These are phyloP conservation scores for Phytophthora sojae DNA, from an alignment of 352 stramenopile genomes.

Conservation along the genomic window DNA sequence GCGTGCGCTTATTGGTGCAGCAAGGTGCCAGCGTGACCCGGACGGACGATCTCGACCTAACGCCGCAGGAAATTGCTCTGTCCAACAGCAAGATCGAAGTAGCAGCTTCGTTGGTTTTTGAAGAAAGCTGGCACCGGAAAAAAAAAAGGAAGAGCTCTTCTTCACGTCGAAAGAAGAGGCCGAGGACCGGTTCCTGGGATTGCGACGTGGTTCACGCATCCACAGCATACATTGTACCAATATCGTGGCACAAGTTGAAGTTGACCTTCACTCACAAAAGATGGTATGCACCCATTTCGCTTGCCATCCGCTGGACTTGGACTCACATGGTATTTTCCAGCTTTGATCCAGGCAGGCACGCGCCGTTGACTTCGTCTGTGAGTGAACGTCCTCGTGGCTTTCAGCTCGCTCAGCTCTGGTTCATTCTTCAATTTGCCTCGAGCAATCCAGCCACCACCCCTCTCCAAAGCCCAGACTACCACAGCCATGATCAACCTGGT, in stretches of 20 bases:
- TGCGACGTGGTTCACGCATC: no score
- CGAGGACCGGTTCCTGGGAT: no score
- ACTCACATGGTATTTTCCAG: slow-evolving; percentile 5
- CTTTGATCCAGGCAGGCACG: not conserved
- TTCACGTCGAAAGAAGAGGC: no score
- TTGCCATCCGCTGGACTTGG: not conserved
- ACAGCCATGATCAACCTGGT: slow-evolving; percentile 68
- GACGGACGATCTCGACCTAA: no score
- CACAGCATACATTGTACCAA: not conserved
- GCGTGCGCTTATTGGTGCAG: no score
- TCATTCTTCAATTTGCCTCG: slow-evolving; percentile 32
- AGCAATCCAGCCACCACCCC: not conserved
- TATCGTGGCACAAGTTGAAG: slow-evolving; percentile 31
- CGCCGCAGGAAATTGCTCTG: no score
- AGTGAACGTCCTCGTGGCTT: slow-evolving; percentile 21
- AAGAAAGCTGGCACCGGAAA: no score
- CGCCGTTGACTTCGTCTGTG: slow-evolving; percentile 3
- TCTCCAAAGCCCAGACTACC: not conserved
- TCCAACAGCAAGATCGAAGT: no score
- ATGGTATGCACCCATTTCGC: slow-evolving; percentile 10
- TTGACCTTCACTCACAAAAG: slow-evolving; percentile 34
- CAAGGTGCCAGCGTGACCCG: no score
- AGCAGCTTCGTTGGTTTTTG: no score
- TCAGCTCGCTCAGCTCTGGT: not conserved
- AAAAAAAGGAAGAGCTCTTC: no score